Percentiles rank a stretch among this genome's conserved stretches.
Conservation (phyloP, 1,284 basidiomycete genomes). For the Tylopilus sp. region DNA sequence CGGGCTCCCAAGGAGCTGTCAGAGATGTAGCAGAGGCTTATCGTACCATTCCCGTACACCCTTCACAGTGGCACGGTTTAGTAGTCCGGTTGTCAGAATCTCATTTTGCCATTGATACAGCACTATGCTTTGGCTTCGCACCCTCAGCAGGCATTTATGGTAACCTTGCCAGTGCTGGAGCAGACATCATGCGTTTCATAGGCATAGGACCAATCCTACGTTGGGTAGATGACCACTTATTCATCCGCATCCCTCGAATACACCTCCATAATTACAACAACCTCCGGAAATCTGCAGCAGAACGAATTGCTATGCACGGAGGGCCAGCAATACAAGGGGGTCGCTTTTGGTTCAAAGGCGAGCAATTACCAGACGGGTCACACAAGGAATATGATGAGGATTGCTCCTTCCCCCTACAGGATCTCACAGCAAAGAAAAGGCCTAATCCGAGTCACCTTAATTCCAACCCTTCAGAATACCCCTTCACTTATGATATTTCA, state of each 20-base stretch:
- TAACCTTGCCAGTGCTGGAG: constrained; percentile 36
- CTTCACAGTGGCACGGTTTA: constrained; percentile 14
- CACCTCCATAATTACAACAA: background rate
- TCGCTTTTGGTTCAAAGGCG: background rate
- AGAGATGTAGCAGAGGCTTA: constrained; percentile 12
- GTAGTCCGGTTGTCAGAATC: background rate
- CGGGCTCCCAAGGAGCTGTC: background rate
- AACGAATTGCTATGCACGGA: background rate
- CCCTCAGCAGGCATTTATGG: constrained; percentile 47
- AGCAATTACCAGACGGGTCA: background rate
- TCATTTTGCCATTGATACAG: constrained; percentile 10
- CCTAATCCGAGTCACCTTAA: no score
- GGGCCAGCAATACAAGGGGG: background rate
- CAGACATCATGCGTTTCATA: constrained; percentile 47
- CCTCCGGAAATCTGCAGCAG: background rate
- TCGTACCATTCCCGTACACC: constrained; percentile 13
- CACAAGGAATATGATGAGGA: constrained; percentile 14
- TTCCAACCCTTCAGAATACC: background rate
- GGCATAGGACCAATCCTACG: constrained; percentile 49
- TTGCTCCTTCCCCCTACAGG: background rate
- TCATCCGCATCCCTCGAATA: constrained; percentile 38
- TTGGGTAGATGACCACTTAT: constrained; percentile 57
- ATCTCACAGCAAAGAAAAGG: background rate
- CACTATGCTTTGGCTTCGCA: constrained; percentile 41
- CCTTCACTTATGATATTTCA: background rate